Percentiles rank a stretch among this genome's conserved stretches.
Conservation (phyloP, 1,284 basidiomycete genomes). For the Leccinum pachyderme region DNA sequence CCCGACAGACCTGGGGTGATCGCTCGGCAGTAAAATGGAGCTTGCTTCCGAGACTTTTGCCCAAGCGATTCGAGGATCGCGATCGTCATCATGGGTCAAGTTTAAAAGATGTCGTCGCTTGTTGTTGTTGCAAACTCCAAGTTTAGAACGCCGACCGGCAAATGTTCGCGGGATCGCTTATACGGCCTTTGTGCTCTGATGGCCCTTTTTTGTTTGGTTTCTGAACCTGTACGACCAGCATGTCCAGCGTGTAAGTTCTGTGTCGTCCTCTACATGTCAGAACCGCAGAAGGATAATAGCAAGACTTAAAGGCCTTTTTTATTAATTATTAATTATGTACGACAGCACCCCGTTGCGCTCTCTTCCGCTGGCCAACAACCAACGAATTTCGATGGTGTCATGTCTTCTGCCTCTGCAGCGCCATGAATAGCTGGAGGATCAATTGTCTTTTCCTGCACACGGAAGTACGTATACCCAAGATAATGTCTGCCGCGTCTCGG, state of each 20-base stretch:
- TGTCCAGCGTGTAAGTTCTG: background rate
- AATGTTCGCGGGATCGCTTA: conserved; percentile 36
- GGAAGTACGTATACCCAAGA: background rate
- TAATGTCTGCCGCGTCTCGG: conserved; percentile 1
- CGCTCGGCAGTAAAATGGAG: conserved; percentile 28
- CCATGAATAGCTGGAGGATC: conserved; percentile 9
- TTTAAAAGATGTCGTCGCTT: conserved; percentile 32
- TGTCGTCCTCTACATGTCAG: background rate
- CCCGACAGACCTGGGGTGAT: conserved; percentile 7
- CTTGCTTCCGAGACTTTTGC: conserved; percentile 12
- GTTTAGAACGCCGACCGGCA: conserved; percentile 27
- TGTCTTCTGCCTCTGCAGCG: conserved; percentile 13
- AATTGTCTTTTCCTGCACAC: background rate
- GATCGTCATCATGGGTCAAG: conserved; percentile 25
- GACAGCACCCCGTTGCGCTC: conserved; percentile 3
- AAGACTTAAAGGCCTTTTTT: no score
- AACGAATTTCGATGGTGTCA: conserved; percentile 14
- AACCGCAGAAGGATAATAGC: background rate
- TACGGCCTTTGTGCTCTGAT: background rate
- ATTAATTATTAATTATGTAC: background rate
- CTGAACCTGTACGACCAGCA: background rate
- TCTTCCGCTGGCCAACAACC: background rate
- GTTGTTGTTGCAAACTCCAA: conserved; percentile 10
- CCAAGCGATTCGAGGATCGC: conserved; percentile 33
- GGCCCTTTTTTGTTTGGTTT: conserved; percentile 2